These are phyloP conservation scores for Drechslerella dactyloides DNA, from an alignment of 2,329 filamentous ascomycete genomes.

Conservation along the genomic window DNA sequence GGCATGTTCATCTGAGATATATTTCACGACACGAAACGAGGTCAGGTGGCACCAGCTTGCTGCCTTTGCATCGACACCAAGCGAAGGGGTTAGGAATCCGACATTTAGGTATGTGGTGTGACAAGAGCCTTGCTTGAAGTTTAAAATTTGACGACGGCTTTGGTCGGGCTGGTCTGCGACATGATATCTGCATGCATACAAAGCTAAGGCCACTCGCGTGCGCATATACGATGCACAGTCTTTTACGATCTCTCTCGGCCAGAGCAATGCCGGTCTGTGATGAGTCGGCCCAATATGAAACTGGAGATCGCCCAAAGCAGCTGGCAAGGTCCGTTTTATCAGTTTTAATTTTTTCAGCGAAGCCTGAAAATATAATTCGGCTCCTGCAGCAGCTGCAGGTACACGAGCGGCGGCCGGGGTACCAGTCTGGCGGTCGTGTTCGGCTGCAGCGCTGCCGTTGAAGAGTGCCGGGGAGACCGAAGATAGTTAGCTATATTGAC, in stretches of 20 bases:
- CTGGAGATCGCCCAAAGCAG: slow-evolving; percentile 30
- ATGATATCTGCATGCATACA: background rate
- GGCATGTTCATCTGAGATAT: too few relatives aligned
- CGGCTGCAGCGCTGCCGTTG: background rate
- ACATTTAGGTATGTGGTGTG: too few relatives aligned
- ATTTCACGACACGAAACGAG: too few relatives aligned
- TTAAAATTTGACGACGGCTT: slow-evolving; percentile 12
- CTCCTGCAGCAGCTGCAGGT: slow-evolving; percentile 45
- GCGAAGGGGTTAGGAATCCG: too few relatives aligned
- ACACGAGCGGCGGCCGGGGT: slow-evolving; percentile 5
- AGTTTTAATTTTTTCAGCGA: slow-evolving; percentile 21
- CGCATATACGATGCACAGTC: too few relatives aligned
- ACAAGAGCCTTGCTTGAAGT: too few relatives aligned
- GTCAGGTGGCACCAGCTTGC: too few relatives aligned
- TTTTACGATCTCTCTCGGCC: too few relatives aligned
- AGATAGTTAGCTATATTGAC: background rate
- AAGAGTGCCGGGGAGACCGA: background rate
- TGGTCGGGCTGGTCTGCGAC: slow-evolving; percentile 3
- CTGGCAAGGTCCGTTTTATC: slow-evolving; percentile 25
- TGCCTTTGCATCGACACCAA: too few relatives aligned
- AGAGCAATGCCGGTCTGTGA: background rate
- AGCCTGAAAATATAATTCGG: slow-evolving; percentile 28
- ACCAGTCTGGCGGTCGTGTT: background rate
- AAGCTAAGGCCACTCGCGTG: too few relatives aligned
- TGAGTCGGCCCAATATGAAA: slow-evolving; percentile 24